Evolutionary conservation across 306 rosid species (phyloP), one percentile per base, ranked within the genome.

Genomic region (Phaseolus lunatus): DNA sequence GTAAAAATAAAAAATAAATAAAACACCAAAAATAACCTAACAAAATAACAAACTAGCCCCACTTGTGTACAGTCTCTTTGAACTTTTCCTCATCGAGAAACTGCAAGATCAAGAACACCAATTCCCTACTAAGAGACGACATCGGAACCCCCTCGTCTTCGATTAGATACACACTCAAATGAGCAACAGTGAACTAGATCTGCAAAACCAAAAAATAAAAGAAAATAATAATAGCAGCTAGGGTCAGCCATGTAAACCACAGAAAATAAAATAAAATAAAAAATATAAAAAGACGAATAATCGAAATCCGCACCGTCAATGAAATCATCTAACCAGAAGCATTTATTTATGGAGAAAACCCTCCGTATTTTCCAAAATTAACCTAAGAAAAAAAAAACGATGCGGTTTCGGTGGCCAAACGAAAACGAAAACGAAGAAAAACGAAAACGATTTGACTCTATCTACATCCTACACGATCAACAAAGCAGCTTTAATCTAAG

Each of bases 51-150:
- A 73, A 52, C 39, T 72, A 82, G 75, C 90, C 89, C 87, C 89
- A 95, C 99, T 88, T 95, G 78, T 95, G 99, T 83, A 95, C 97
- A 77, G 99, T 92, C 89, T 95, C 99, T 71, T 95, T 95, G 83
- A 95, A 95, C 87, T 95, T 95, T 84, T 92, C 99, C 87, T 95
- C 99, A 77, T 95, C 99, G 18, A 95, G 92, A 84, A 95, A 92
- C 91, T 95, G 99, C 84, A 95, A 87, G 92, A 95, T 95, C 96
- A 95, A 79, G 92, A 95, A 95, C 90, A 95, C 99, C 79, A 95
- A 86, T 88, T 95, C 99, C 73, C 97, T 95, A 73, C 99, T 95
- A 54, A 95, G 97, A 78, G 97, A 95, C 69, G 97, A 95, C 99
- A 95, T 95, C 84, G 57, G 61, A 78, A 79, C 82, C 76, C 64